These are phyloP conservation scores for Trypanosoma cruzi DNA, from an alignment of 208 protist genomes.

Conservation along the genomic window DNA sequence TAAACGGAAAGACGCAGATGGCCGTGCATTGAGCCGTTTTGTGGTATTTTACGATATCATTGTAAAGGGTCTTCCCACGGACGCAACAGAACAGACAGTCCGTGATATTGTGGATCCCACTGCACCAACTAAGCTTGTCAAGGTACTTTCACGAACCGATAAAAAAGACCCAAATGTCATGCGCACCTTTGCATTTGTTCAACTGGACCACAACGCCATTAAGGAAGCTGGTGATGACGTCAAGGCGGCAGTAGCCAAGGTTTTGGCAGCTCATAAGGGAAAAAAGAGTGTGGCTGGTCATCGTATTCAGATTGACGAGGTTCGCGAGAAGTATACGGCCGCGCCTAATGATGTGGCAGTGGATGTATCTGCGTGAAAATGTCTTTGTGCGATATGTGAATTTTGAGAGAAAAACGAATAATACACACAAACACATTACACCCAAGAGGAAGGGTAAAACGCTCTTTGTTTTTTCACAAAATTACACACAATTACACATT, in stretches of 20 bases:
- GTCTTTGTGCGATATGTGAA: neutral
- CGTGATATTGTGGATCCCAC: constrained; percentile 45
- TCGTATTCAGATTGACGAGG: constrained; percentile 58
- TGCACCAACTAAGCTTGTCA: constrained; percentile 59
- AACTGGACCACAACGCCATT: constrained; percentile 60
- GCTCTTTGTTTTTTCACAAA: neutral
- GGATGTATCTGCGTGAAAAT: neutral
- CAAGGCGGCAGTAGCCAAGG: constrained; percentile 40
- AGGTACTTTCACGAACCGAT: constrained; percentile 50
- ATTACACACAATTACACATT: neutral
- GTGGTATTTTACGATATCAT: constrained; percentile 83
- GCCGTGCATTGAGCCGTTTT: constrained; percentile 26
- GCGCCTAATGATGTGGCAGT: constrained; percentile 5
- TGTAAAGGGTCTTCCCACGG: constrained; percentile 58
- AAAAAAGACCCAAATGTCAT: constrained; percentile 49
- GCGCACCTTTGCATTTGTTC: constrained; percentile 80
- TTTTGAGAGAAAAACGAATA: neutral
- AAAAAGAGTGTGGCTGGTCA: constrained; percentile 13
- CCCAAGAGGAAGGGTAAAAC: neutral
- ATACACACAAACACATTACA: neutral
- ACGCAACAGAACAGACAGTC: constrained; percentile 61
- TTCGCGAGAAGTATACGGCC: constrained; percentile 50
- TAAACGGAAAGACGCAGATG: constrained; percentile 26
- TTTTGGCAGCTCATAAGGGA: constrained; percentile 28
- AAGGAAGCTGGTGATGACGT: constrained; percentile 45